These are phyloP conservation scores for Aegilops speltoides DNA, from an alignment of 176 grass and related monocot species.

Conservation along the genomic window DNA sequence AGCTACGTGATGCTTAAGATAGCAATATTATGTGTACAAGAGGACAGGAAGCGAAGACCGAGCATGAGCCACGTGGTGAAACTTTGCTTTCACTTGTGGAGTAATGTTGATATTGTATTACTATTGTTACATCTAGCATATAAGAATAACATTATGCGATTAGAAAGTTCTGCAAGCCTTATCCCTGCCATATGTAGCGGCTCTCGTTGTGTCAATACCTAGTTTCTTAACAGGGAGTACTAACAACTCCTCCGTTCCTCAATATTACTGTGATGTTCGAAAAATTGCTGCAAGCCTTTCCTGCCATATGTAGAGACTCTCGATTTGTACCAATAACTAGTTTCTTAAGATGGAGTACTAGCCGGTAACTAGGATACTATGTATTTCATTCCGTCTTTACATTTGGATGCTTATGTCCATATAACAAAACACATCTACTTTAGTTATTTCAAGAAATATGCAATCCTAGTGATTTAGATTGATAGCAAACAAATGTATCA, in stretches of 20 bases:
- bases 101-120: neutral
- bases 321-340: neutral
- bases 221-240: too few species aligned
- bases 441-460: neutral
- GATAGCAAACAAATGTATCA: neutral
- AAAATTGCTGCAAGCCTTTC: neutral
- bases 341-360: neutral
- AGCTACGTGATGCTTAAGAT: constrained; percentile 35
- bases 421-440: neutral
- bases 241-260: too few species aligned
- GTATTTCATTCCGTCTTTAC: neutral
- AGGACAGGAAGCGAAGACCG: constrained; percentile 39
- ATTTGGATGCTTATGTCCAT: neutral
- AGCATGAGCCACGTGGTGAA: constrained; percentile 37
- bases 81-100: constrained; percentile 24
- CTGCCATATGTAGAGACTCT: neutral
- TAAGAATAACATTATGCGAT: neutral
- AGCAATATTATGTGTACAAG: constrained; percentile 42
- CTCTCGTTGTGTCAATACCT: neutral
- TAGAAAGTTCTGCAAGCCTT: neutral
- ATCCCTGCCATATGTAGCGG: neutral
- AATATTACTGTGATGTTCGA: neutral
- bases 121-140: neutral
- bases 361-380: neutral
- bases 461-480: neutral